Conservation (phyloP, 352 stramenopile genomes). For the Aphanomyces stellatus region DNA sequence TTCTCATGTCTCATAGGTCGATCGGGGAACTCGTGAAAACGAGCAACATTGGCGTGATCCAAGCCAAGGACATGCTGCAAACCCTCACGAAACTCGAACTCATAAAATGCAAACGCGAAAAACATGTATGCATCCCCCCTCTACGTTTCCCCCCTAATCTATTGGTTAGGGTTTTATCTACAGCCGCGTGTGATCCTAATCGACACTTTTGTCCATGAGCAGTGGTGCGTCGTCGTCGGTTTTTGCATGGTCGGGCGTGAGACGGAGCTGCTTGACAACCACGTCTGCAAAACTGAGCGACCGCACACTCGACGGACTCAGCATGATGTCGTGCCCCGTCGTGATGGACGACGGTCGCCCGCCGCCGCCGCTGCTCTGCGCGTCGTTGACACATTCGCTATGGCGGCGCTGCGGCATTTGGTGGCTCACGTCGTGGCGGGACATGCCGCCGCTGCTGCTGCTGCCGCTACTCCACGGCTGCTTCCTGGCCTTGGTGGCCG, state of each 20-base stretch:
- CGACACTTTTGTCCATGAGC: neutral
- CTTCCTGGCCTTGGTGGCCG: constrained; percentile 21
- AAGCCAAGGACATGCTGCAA: constrained; percentile 82
- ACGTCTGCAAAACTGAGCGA: constrained; percentile 84
- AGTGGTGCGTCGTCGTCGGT: neutral
- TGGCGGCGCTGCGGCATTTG: constrained; percentile 34
- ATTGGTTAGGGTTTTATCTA: constrained; percentile 12
- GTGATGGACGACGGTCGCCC: no score
- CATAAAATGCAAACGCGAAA: constrained; percentile 63
- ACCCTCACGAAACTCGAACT: constrained; percentile 81
- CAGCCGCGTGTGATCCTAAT: neutral
- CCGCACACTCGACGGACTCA: constrained; percentile 26
- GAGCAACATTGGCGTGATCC: constrained; percentile 66
- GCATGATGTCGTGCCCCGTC: constrained; percentile 3
- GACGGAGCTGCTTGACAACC: constrained; percentile 36
- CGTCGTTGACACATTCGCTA: constrained; percentile 62
- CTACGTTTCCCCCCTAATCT: neutral
- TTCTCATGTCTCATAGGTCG: constrained; percentile 28
- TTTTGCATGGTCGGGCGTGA: neutral
- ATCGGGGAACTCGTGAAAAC: constrained; percentile 79
- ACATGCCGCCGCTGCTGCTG: no score
- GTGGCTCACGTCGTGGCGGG: no score
- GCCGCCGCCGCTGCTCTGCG: constrained; percentile 46
- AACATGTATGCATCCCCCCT: constrained; percentile 33
- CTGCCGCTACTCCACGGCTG: no score